Evolutionary conservation across 306 rosid genomes (phyloP).

Genomic region (Rubus parviflorus): DNA sequence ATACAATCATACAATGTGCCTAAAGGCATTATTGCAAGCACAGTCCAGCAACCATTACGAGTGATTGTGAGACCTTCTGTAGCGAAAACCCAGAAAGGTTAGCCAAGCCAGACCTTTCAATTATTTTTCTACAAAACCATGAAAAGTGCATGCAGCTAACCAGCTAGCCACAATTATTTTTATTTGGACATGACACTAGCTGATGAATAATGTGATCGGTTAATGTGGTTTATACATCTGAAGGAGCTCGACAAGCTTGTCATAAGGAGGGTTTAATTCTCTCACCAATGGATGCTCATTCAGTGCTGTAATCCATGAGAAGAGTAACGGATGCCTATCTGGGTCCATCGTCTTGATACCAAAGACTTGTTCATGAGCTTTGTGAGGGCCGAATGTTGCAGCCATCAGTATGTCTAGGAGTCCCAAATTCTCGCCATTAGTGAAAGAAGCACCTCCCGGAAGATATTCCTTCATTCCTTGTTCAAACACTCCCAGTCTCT

Average conservation of each 20-base stretch:
- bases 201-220: not conserved
- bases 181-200: no score
- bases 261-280: constrained; percentile 21
- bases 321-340: constrained; percentile 23
- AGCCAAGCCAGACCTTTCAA: not conserved
- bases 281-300: constrained; percentile 22
- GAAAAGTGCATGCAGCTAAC: not conserved
- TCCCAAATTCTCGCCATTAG: constrained; percentile 20
- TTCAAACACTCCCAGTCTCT: constrained; percentile 21
- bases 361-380: constrained; percentile 29
- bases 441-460: constrained; percentile 1
- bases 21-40: not conserved
- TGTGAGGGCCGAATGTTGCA: constrained; percentile 21
- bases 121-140: not conserved
- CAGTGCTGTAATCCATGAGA: constrained; percentile 19
- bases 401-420: constrained; percentile 23
- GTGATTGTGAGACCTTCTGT: not conserved
- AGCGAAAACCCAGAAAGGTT: not conserved
- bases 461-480: constrained; percentile 26
- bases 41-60: not conserved
- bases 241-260: constrained; percentile 23
- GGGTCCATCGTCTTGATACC: constrained; percentile 29
- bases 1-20: not conserved
- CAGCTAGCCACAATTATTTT: not conserved
- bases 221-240: not conserved